Evolutionary conservation across 495 filamentous ascomycete genomes (phyloP), one percentile per base, ranked within the genome.

Genomic region (Penicillium taxi): DNA sequence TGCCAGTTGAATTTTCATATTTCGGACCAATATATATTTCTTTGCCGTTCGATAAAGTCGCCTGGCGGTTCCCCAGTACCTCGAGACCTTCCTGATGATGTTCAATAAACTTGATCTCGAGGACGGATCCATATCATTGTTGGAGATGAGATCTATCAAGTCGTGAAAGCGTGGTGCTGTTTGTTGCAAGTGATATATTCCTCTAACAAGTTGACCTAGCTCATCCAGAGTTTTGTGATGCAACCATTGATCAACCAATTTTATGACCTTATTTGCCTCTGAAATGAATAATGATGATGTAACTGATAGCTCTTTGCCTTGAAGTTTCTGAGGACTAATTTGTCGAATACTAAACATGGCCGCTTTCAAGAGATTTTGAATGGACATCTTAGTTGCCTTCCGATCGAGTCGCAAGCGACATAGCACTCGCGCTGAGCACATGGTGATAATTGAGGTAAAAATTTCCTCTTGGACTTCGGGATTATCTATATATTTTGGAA

Each of bases 41-140:
- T 44, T 44, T 1, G 45, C 45, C 1, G 30, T 37, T 1, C 41
- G 40, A 41, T 49, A 32, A 5, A 49, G 27, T 9, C 23, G 6
- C n/a, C 28, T 3, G 24, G 45, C 40, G 7, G 37, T 27, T 30
- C 41, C 41, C 12, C 19, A 6, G 20, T 49, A 49, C 39, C 45
- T 44, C 4, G 45, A 44, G 1, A 49, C 41, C 25, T 49, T 49
- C 27, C 32, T 1, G 18, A 49, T 49, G 13, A 44, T 44, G 33
- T 49, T 44, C 5, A 40, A 7, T 1, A 44, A 24, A 27, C 16
- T 24, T 28, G 12, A 17, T 33, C 12, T 20, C 2, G 32, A 41
- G 6, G 16, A 5, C 14, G 45, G 13, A 12, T 48, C 25, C 35
- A 31, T 39, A 31, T 35, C 27, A 6, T 30, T 17, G 2, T 35